A percentile compares a stretch with the other conserved stretches of the same genome.
Conservation (phyloP, 2,329 filamentous ascomycete genomes). For the Clathrospora elynae region DNA sequence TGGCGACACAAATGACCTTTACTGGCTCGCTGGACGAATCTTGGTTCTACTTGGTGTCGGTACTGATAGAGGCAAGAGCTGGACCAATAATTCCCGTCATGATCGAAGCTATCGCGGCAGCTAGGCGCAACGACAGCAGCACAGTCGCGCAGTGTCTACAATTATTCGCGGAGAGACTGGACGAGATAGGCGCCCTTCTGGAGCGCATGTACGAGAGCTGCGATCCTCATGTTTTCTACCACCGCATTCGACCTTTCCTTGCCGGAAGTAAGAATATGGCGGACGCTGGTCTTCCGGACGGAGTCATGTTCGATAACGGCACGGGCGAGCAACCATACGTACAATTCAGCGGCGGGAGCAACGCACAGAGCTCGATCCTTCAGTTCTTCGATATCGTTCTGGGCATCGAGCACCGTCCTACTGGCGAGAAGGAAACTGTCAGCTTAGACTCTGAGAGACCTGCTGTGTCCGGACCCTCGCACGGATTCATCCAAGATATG, state of each 20-base stretch:
- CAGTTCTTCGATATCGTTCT: slow-evolving; percentile 96
- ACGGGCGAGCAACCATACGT: slow-evolving; percentile 70
- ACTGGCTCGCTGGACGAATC: slow-evolving; percentile 95
- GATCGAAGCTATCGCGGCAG: slow-evolving; percentile 83
- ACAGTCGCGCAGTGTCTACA: slow-evolving; percentile 78
- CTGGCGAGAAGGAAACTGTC: slow-evolving; percentile 67
- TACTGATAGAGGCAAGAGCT: slow-evolving; percentile 91
- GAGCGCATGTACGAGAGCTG: slow-evolving; percentile 94
- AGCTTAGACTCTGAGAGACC: slow-evolving; percentile 50
- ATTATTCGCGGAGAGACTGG: slow-evolving; percentile 82
- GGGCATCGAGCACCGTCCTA: slow-evolving; percentile 87
- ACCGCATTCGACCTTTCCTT: slow-evolving; percentile 93
- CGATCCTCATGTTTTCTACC: slow-evolving; percentile 92
- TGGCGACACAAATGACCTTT: slow-evolving; percentile 86
- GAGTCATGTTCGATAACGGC: slow-evolving; percentile 85
- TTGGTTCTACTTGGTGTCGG: slow-evolving; percentile 96
- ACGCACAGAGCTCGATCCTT: slow-evolving; percentile 94
- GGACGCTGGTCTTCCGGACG: slow-evolving; percentile 85
- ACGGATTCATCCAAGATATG: slow-evolving; percentile 98
- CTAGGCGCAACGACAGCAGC: slow-evolving; percentile 69
- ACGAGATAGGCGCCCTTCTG: slow-evolving; percentile 79
- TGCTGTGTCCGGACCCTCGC: slow-evolving; percentile 57
- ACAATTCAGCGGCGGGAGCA: slow-evolving; percentile 91
- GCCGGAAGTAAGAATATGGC: slow-evolving; percentile 98
- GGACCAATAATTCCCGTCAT: slow-evolving; percentile 86